Percentiles rank a stretch among this genome's conserved stretches.
These are phyloP conservation scores for Tolypocladium tropicale DNA, from an alignment of 2,329 filamentous ascomycete species.

Conservation along the genomic window DNA sequence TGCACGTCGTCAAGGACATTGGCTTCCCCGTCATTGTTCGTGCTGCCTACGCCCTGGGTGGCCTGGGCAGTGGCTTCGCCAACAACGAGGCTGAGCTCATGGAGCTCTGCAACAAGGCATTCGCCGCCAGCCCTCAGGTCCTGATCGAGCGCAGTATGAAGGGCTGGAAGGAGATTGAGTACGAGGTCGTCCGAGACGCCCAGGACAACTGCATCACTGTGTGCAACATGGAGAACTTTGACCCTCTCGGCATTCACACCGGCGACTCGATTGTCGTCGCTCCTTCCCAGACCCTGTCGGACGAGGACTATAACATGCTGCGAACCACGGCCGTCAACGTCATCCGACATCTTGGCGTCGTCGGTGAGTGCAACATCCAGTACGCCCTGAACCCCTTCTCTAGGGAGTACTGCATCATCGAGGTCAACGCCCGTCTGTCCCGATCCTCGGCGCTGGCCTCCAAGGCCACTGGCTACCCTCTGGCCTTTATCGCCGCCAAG, in stretches of 20 bases:
- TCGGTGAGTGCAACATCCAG: slow-evolving; percentile 98
- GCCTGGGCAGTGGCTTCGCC: slow-evolving; percentile 90
- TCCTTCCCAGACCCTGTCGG: slow-evolving; percentile 89
- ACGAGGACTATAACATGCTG: slow-evolving; percentile 99
- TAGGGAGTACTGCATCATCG: slow-evolving; percentile 96
- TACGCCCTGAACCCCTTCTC: slow-evolving; percentile 95
- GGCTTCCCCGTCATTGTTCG: slow-evolving; percentile 95
- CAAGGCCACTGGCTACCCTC: slow-evolving; percentile 91
- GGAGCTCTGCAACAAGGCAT: slow-evolving; percentile 87
- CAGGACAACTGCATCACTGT: slow-evolving; percentile 98
- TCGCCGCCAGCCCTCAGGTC: slow-evolving; percentile 90
- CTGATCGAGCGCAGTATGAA: slow-evolving; percentile 98
- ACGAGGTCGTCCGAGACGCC: slow-evolving; percentile 92
- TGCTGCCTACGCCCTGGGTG: slow-evolving; percentile 91
- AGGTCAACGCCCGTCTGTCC: slow-evolving; percentile 94
- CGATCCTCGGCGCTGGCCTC: slow-evolving; percentile 91
- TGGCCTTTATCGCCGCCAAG: slow-evolving; percentile 96
- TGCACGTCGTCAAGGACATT: slow-evolving; percentile 80
- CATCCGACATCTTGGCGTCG: slow-evolving; percentile 91
- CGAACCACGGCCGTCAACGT: slow-evolving; percentile 95
- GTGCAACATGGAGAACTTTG: slow-evolving; percentile 99
- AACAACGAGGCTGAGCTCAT: slow-evolving; percentile 74
- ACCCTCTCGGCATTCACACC: slow-evolving; percentile 94
- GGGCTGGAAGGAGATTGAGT: slow-evolving; percentile 99
- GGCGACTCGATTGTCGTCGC: slow-evolving; percentile 98